Conservation (phyloP, 306 rosid species). For the Comarum palustre region DNA sequence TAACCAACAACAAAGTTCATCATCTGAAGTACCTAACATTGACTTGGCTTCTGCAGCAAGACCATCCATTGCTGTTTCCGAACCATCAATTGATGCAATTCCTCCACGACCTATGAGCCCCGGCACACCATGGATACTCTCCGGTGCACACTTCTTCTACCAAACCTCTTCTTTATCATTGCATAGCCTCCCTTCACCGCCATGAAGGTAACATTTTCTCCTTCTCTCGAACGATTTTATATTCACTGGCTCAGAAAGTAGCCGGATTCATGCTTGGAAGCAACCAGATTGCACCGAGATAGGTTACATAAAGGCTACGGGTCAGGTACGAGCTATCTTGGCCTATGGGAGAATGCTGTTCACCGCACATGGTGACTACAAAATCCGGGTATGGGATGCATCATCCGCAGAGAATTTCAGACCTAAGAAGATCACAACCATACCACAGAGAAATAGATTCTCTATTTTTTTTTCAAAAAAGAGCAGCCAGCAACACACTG, state of each 20-base stretch:
- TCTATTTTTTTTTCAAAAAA: constrained; percentile 26
- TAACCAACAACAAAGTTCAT: constrained; percentile 21
- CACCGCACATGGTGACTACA: constrained; percentile 45
- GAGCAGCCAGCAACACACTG: constrained; percentile 33
- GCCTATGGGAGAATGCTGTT: constrained; percentile 36
- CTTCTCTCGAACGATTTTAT: constrained; percentile 39
- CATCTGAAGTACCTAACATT: constrained; percentile 16
- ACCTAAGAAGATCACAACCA: constrained; percentile 39
- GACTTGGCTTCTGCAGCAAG: constrained; percentile 33
- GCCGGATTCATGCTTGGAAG: constrained; percentile 48
- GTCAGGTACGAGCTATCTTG: constrained; percentile 43
- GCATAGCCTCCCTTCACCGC: constrained; percentile 60
- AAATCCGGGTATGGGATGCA: constrained; percentile 43
- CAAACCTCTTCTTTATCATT: constrained; percentile 42
- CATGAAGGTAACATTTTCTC: constrained; percentile 50
- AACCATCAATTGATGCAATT: constrained; percentile 16
- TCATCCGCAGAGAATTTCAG: constrained; percentile 33
- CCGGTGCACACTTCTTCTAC: constrained; percentile 31
- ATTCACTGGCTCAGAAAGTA: constrained; percentile 50
- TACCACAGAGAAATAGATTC: constrained; percentile 34
- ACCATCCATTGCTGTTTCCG: constrained; percentile 33
- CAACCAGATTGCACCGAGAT: constrained; percentile 50
- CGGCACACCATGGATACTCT: constrained; percentile 38
- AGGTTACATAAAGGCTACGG: constrained; percentile 37
- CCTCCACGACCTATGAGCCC: constrained; percentile 35